These are phyloP conservation scores for Acer negundo DNA, from an alignment of 345 rosid genomes.

Conservation along the genomic window DNA sequence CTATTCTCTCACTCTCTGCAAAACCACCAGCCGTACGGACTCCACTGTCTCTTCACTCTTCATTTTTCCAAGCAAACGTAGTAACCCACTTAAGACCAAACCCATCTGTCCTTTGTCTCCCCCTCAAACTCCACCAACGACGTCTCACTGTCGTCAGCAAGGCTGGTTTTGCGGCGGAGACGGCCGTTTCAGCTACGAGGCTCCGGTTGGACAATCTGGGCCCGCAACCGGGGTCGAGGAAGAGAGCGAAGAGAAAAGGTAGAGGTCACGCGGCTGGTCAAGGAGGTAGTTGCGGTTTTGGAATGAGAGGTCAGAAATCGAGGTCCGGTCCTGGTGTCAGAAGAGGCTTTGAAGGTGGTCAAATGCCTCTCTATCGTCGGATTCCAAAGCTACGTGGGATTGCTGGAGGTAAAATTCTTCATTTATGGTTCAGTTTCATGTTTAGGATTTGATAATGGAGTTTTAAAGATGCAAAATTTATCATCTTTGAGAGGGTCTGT, in stretches of 20 bases:
- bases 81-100: neutral
- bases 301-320: conserved; percentile 99
- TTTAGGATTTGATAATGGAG: neutral
- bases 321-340: conserved; percentile 88
- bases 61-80: conserved; percentile 31
- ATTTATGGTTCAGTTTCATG: neutral
- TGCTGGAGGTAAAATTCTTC: conserved; percentile 70
- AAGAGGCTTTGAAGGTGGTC: conserved; percentile 96
- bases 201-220: conserved; percentile 80
- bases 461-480: neutral
- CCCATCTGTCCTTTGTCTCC: neutral
- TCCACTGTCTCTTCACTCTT: conserved; percentile 17
- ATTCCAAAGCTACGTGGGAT: conserved; percentile 90
- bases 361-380: conserved; percentile 91
- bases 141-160: conserved; percentile 37
- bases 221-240: conserved; percentile 91
- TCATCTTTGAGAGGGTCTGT: neutral
- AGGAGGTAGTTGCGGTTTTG: conserved; percentile 91
- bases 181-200: conserved; percentile 32
- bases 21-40: conserved; percentile 27
- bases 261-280: conserved; percentile 91
- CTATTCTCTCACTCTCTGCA: conserved; percentile 36
- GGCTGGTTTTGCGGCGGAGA: conserved; percentile 28
- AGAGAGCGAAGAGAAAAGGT: conserved; percentile 88
- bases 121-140: conserved; percentile 34